Conservation (phyloP, 2,329 filamentous ascomycete genomes). For the Microcyclospora pomicola region DNA sequence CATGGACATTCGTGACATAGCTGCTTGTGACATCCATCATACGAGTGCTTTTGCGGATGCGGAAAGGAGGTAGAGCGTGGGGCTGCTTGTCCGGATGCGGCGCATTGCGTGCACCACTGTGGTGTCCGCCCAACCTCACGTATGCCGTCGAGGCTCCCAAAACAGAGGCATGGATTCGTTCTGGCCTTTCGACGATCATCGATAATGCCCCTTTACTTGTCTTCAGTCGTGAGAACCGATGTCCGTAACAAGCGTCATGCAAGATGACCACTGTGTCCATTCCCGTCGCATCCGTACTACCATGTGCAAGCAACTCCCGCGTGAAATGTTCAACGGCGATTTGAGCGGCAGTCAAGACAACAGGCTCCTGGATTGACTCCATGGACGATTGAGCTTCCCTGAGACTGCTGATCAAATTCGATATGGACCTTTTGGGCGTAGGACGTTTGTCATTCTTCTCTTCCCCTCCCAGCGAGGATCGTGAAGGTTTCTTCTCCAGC, state of each 20-base stretch:
- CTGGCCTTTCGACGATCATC: constrained; percentile 84
- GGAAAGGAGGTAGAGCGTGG: constrained; percentile 53
- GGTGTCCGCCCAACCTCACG: constrained; percentile 71
- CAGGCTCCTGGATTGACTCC: constrained; percentile 21
- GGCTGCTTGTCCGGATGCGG: constrained; percentile 47
- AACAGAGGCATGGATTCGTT: constrained; percentile 72
- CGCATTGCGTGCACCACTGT: constrained; percentile 55
- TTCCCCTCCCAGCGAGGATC: constrained; percentile 12
- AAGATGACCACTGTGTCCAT: constrained; percentile 66
- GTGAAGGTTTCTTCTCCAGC: constrained; percentile 11
- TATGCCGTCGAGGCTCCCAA: constrained; percentile 78
- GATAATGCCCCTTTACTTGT: constrained; percentile 56
- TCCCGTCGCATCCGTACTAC: constrained; percentile 27
- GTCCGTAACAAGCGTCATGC: constrained; percentile 89
- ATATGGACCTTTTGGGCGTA: constrained; percentile 22
- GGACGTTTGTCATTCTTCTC: constrained; percentile 13
- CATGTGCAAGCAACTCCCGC: constrained; percentile 53
- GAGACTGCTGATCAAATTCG: constrained; percentile 19
- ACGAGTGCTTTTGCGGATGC: constrained; percentile 67
- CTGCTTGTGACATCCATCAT: constrained; percentile 56
- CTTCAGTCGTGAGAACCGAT: constrained; percentile 74
- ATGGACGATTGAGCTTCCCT: constrained; percentile 21
- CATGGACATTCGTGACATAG: constrained; percentile 82
- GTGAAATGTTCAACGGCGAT: constrained; percentile 44
- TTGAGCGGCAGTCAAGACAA: constrained; percentile 16